A percentile compares a stretch with the other conserved stretches of the same genome.
phyloP scores from a whole-genome alignment of 768 basidiomycete genomes.

The Collybia mongolica region DNA sequence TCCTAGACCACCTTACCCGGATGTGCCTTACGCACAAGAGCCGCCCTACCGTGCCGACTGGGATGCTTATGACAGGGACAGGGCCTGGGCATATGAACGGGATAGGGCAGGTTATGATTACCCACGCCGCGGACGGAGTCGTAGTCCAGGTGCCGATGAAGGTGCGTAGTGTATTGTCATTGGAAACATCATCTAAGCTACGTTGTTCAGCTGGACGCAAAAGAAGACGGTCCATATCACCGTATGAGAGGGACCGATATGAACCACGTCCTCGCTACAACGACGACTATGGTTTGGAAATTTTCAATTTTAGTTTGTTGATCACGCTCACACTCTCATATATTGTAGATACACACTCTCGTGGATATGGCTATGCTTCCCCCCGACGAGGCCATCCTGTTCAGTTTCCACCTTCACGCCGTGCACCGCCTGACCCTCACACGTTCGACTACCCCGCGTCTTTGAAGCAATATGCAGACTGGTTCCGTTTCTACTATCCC shows the following conservation, averaged over 20 bases:
- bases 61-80: conserved; percentile 74
- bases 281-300: conserved; percentile 74
- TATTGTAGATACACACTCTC: conserved; percentile 61
- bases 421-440: conserved; percentile 76
- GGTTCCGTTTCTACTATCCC: conserved; percentile 79
- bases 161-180: conserved; percentile 30
- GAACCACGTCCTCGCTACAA: conserved; percentile 80
- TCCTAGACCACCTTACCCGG: conserved; percentile 54
- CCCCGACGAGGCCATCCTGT: conserved; percentile 59
- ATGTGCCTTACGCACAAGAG: conserved; percentile 34
- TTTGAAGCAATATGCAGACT: conserved; percentile 83
- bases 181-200: conserved; percentile 10
- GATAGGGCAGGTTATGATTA: conserved; percentile 72
- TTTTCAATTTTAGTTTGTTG: conserved; percentile 2
- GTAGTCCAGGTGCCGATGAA: conserved; percentile 74
- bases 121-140: conserved; percentile 68
- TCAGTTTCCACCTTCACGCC: conserved; percentile 48
- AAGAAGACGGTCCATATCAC: conserved; percentile 77
- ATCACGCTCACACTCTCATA: conserved; percentile 12
- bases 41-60: conserved; percentile 65
- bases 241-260: conserved; percentile 81
- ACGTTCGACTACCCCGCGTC: conserved; percentile 80
- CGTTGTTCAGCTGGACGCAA: conserved; percentile 56
- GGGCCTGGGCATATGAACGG: conserved; percentile 67
- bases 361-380: conserved; percentile 60